Percentiles rank a stretch among this genome's conserved stretches.
phyloP scores from a whole-genome alignment of 2,329 filamentous ascomycete genomes.

The Mollisiaceae sp. region DNA sequence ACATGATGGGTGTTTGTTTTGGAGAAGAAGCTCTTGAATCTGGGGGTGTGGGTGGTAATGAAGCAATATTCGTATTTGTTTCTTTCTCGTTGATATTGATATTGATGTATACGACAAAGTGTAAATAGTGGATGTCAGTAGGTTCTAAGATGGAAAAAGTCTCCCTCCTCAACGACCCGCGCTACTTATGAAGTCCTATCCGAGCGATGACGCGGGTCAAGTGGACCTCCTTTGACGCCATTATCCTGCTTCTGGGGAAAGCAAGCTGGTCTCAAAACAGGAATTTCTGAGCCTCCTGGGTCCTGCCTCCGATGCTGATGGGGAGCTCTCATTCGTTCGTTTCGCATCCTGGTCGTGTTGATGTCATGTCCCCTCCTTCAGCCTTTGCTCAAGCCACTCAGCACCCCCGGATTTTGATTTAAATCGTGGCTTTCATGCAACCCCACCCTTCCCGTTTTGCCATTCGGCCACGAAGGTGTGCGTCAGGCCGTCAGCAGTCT shows the following conservation, averaged over 20 bases:
- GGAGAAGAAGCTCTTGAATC: conserved; percentile 17
- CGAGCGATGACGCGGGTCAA: conserved; percentile 5
- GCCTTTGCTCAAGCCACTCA: background rate
- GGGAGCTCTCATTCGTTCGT: conserved; percentile 3
- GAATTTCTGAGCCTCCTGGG: background rate
- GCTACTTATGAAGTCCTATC: conserved; percentile 3
- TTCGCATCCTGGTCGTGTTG: background rate
- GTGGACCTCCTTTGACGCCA: conserved; percentile 3
- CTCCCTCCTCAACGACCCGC: background rate
- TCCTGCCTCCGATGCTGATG: background rate
- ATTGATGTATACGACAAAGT: no score
- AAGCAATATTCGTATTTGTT: conserved; percentile 13
- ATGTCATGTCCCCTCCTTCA: conserved; percentile 1
- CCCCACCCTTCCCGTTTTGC: background rate
- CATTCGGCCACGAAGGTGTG: background rate
- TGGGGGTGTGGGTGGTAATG: conserved; percentile 24
- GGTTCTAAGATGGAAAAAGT: background rate
- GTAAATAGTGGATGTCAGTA: background rate
- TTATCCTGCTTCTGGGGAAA: conserved; percentile 4
- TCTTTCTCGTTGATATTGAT: no score
- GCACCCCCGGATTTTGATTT: background rate
- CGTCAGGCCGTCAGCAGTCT: background rate
- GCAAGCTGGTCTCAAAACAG: background rate
- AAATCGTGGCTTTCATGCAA: background rate
- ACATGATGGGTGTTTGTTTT: conserved; percentile 29